Base-by-base conservation (phyloP, 352 stramenopile genomes). In the Blastocystis sp. region DNA sequence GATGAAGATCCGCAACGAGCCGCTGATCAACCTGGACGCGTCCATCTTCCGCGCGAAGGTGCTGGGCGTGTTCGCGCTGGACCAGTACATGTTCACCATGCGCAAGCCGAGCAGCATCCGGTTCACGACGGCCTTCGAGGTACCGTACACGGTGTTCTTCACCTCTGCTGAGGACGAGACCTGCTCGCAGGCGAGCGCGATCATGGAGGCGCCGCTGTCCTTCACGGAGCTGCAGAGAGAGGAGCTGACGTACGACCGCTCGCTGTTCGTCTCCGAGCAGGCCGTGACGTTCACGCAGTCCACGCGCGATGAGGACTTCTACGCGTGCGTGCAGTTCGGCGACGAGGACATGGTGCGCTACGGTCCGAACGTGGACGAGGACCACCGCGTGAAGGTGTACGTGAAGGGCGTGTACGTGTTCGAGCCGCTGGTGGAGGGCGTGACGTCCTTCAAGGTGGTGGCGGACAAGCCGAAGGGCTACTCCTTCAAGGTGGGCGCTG, bases 351-450 rank as follows among this genome's bases (percentile, higher is more conserved):
- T 59, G n/a, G 65, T 69, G 21, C 74, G 57, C 61, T 84, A 84
- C 66, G 74, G 74, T 52, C 57, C 57, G 19, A 84, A 84, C 54
- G 21, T 84, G 10, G 74, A 84, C 48, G 17, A 1, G 7, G 38
- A 66, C 7, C 48, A 84, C 38, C 54, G 38, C 34, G 61, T 84
- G 38, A 24, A 45, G 17, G 74, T 84, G 74, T 84, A 68, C 52
- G 74, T 84, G 74, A 84, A 84, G 74, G 74, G 74, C n/a, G 54
- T 84, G 38, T 84, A 84, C 48, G 74, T 59, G 24, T 84, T 84
- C 74, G 45, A 54, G 65, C 21, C 74, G 34, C 38, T 84, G 52
- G 57, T 59, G 59, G 74, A 84, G 28, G 74, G 74, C 34, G 74
- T 84, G 48, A 64, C 57, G 38, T 28, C 14, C 1, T 43, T 69